Base-by-base conservation (phyloP, 2,329 filamentous ascomycete species). In the Neofusicoccum umdonicola region DNA sequence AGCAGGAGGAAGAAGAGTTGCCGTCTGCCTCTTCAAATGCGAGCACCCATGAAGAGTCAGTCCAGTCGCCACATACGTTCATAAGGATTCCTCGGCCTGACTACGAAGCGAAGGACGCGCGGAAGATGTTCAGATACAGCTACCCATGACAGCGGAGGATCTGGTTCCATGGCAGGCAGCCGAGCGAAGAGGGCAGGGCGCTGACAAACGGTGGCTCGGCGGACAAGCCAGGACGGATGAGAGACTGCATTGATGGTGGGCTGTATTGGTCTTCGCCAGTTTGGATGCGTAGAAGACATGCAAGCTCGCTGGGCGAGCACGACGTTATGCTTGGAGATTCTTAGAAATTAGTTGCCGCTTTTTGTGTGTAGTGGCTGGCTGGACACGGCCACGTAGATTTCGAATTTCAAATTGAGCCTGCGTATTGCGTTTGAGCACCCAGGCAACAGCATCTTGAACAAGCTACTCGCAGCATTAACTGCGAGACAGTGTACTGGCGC, bases 91-190 rank as follows among this genome's bases (percentile, higher is more conserved):
- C 41, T 6, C 41, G 11, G 5, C 5, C n/a, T 15, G 11, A 47
- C 15, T 42, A 47, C 27, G 56, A 35, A 47, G 41, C 41, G 37
- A 60, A 60, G 42, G 41, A 47, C 42, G 42, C 56, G 56, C 41
- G 56, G 42, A 60, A 60, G 56, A 22, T 60, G 56, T 34, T 42
- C 27, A 60, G 56, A 27, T 60, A 60, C 42, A 60, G 56, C 42
- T 60, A 34, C 56, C 56, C 56, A 35, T 60, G 13, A 37, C 27
- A 17, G 27, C 27, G 17, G 52, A 58, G 15, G 3, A 4, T 13
- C 13, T 2, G 11, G 3, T 42, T 58, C 19, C 27, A 42, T 47
- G 41, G 8, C 27, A 22, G 27, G 35, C 54, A 34, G n/a, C 34
- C 51, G 6, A 17, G 22, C 8, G 4, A 19, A 19, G 22, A 12